phyloP scores from a whole-genome alignment of 2,329 filamentous ascomycete genomes.

The Aspergillus spinulosporus region DNA sequence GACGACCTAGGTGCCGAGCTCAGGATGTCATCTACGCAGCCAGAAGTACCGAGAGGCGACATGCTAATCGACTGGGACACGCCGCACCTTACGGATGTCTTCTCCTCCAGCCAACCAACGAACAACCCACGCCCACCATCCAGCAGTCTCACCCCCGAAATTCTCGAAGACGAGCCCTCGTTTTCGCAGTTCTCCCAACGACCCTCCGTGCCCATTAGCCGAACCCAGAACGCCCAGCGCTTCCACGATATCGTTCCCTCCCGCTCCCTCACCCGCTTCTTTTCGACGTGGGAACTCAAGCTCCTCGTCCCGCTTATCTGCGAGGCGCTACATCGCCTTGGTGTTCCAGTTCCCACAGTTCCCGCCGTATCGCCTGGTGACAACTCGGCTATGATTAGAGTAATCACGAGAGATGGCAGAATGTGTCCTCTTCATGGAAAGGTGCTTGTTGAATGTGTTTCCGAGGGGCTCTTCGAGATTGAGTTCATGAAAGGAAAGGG shows the following conservation, averaged over 20 bases:
- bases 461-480: constrained; percentile 72
- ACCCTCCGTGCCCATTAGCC: constrained; percentile 74
- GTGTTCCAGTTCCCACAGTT: constrained; percentile 66
- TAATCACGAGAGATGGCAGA: constrained; percentile 66
- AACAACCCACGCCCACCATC: constrained; percentile 34
- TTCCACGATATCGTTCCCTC: constrained; percentile 91
- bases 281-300: constrained; percentile 73
- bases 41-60: constrained; percentile 73
- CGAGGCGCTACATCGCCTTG: constrained; percentile 80
- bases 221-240: constrained; percentile 83
- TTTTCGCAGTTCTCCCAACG: constrained; percentile 78
- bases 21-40: constrained; percentile 77
- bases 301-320: constrained; percentile 77
- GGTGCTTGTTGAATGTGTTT: constrained; percentile 46
- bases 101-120: constrained; percentile 51
- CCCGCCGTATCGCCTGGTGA: constrained; percentile 49
- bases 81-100: constrained; percentile 56
- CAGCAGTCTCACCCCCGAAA: constrained; percentile 53
- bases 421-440: constrained; percentile 47
- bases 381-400: constrained; percentile 64
- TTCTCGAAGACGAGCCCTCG: constrained; percentile 80
- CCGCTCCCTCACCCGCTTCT: constrained; percentile 87
- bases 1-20: constrained; percentile 43
- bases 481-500: constrained; percentile 93
- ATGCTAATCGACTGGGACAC: constrained; percentile 85